Base-by-base conservation (phyloP, 2,329 filamentous ascomycete species). In the Xylogone sp. region DNA sequence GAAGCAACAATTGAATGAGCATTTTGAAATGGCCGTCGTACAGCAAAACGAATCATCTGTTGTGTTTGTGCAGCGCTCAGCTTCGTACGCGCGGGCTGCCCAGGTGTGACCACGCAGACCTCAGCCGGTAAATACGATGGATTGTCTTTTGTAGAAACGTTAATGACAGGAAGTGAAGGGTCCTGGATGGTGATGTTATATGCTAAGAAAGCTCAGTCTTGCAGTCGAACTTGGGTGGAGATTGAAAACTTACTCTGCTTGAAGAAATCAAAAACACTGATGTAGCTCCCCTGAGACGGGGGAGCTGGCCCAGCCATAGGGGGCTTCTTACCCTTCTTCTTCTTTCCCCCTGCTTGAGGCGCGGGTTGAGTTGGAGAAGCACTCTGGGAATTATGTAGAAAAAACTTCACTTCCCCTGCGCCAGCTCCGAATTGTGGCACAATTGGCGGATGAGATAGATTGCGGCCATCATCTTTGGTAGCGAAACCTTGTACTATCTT, bases 31-130 rank as follows among this genome's bases (percentile, higher is more conserved):
- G 89, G 88, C 0, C 71, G 71, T 3, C 86, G 79, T 51, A 86
- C 88, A 1, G 90, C 86, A 63, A 90, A 89, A 0, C 70, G 70
- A 44, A 93, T 82, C 88, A 94, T 92, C 1, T 71, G 62, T 0
- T 77, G 74, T 0, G 86, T 88, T 62, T 93, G 86, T 0, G 74
- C 67, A 0, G 76, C 71, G 1, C 66, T 75, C 16, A 92, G 72
- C 59, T 84, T 83, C 3, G 77, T 70, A 39, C 78, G 81, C 20
- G 83, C 75, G 0, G 78, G 67, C 62, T 94, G 88, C 0, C 87
- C 87, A 1, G 79, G 75, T 8, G 82, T 63, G 2, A 94, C 76
- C 3, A 71, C 67, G 55, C 87, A 84, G 5, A 84, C 71, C 64
- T 92, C 86, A 0, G 81, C 78, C 0, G 88, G 87, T 34, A 88